Percentiles rank a stretch among this genome's conserved stretches.
Conservation (phyloP, 2,329 filamentous ascomycete genomes). For the Periconia digitata region DNA sequence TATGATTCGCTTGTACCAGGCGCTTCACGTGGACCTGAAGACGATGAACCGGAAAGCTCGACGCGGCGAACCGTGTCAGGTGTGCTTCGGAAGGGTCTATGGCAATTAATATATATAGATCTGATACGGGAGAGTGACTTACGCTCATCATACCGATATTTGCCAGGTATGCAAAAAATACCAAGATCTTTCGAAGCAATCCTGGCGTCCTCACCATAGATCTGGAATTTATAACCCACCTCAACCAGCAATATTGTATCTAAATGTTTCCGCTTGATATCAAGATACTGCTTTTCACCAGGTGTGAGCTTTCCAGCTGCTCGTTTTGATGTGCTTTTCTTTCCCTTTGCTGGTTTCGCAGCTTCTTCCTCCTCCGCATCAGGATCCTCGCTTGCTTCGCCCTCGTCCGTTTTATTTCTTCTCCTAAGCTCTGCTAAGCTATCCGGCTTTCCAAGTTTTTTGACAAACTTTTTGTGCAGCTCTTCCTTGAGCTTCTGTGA, state of each 20-base stretch:
- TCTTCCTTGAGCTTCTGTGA: constrained; percentile 64
- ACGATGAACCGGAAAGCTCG: constrained; percentile 90
- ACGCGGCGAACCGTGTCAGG: constrained; percentile 87
- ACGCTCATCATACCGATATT: constrained; percentile 87
- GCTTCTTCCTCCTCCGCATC: constrained; percentile 57
- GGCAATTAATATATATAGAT: background rate
- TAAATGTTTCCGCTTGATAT: constrained; percentile 88
- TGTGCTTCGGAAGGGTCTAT: constrained; percentile 74
- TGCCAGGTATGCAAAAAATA: constrained; percentile 96
- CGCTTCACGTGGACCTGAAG: constrained; percentile 92
- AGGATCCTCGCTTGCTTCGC: constrained; percentile 55
- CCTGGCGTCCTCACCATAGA: constrained; percentile 94
- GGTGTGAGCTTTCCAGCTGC: constrained; percentile 90
- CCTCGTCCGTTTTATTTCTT: constrained; percentile 54
- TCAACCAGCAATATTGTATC: constrained; percentile 91
- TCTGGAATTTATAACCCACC: constrained; percentile 96
- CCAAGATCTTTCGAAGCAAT: constrained; percentile 86
- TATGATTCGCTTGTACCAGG: constrained; percentile 87
- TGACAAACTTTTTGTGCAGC: constrained; percentile 82
- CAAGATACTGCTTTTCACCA: constrained; percentile 89
- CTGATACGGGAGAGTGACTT: background rate
- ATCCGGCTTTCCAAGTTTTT: constrained; percentile 84
- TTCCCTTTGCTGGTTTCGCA: constrained; percentile 49
- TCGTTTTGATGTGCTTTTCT: constrained; percentile 45
- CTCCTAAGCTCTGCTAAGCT: constrained; percentile 70